Conservation (phyloP, 2,329 filamentous ascomycete species). For the Aspergillus aculeatinus region DNA sequence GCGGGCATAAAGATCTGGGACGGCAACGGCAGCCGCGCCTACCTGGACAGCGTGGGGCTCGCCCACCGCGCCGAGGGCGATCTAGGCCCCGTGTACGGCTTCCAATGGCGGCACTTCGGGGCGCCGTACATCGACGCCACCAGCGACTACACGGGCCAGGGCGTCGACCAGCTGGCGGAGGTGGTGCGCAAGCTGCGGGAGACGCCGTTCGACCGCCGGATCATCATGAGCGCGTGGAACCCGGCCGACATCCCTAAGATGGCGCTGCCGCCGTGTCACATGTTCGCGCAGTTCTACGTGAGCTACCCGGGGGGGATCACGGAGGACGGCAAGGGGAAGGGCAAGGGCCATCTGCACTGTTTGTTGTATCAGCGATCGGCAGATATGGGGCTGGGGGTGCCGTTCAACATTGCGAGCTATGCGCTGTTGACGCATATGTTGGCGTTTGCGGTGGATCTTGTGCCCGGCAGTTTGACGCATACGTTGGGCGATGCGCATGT, state of each 20-base stretch:
- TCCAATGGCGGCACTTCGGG: conserved; percentile 98
- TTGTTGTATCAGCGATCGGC: conserved; percentile 91
- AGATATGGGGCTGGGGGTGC: conserved; percentile 95
- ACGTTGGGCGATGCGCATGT: conserved; percentile 99
- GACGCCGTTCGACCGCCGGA: conserved; percentile 83
- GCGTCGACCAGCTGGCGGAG: conserved; percentile 88
- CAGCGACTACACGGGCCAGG: conserved; percentile 81
- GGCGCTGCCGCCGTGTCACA: conserved; percentile 92
- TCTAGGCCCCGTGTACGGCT: conserved; percentile 92
- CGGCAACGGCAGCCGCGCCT: conserved; percentile 88
- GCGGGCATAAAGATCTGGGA: conserved; percentile 97
- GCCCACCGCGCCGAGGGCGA: conserved; percentile 81
- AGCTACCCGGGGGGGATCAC: conserved; percentile 59
- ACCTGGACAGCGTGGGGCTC: conserved; percentile 81
- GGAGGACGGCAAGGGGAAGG: background rate
- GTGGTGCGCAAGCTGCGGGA: conserved; percentile 82
- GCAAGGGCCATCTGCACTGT: conserved; percentile 74
- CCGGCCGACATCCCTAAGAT: conserved; percentile 80
- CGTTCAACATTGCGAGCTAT: conserved; percentile 97
- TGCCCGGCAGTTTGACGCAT: conserved; percentile 85
- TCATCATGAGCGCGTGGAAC: conserved; percentile 94
- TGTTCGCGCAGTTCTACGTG: conserved; percentile 97
- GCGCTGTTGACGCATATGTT: conserved; percentile 94
- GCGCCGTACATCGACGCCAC: conserved; percentile 79
- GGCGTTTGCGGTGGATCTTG: conserved; percentile 78